Conservation (phyloP, 805 yeast genomes). For the Pichia exigua region DNA sequence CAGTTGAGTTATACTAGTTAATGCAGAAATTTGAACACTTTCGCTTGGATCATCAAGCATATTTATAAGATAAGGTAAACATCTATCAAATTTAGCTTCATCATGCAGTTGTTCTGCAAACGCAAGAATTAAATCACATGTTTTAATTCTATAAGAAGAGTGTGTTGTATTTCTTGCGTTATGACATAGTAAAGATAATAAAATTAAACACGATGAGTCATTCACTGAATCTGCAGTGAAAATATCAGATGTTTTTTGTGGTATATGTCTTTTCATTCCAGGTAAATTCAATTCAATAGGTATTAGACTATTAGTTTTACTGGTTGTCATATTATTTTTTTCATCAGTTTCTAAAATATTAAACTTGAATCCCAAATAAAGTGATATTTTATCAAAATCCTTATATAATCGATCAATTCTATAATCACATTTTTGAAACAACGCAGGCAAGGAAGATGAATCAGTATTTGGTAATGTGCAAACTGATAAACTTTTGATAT, state of each 20-base stretch:
- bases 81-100: constrained; percentile 77
- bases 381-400: constrained; percentile 46
- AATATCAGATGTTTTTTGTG: constrained; percentile 30
- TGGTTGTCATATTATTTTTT: neutral
- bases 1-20: constrained; percentile 60
- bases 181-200: constrained; percentile 52
- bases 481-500: constrained; percentile 38
- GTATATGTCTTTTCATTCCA: constrained; percentile 42
- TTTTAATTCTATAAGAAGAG: constrained; percentile 54
- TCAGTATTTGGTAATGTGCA: neutral
- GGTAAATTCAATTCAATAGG: constrained; percentile 43
- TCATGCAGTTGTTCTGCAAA: constrained; percentile 72
- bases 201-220: constrained; percentile 46
- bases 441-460: neutral
- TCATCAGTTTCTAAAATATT: constrained; percentile 12
- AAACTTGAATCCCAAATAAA: constrained; percentile 32
- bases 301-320: constrained; percentile 17
- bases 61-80: constrained; percentile 72
- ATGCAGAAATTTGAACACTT: constrained; percentile 58
- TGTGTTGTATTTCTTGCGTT: constrained; percentile 52
- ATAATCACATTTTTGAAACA: constrained; percentile 39
- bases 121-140: constrained; percentile 68
- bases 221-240: constrained; percentile 18
- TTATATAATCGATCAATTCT: constrained; percentile 53
- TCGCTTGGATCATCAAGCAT: constrained; percentile 61